Evolutionary conservation across 2,329 filamentous ascomycete species (phyloP).

Genomic region (Rosellinia necatrix): DNA sequence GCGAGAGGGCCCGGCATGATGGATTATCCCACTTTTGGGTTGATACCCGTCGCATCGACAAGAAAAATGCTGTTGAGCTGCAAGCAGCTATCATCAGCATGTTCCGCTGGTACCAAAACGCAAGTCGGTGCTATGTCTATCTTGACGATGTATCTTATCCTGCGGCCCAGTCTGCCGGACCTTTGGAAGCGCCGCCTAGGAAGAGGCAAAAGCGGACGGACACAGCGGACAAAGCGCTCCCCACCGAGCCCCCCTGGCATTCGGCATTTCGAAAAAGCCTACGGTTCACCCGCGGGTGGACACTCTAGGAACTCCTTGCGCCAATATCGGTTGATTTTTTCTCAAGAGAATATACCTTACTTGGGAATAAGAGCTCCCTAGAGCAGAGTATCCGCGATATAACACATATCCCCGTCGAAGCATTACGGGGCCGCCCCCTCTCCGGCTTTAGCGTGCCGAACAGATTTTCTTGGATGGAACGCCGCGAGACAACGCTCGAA

Average conservation of each 20-base stretch:
- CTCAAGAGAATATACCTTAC: background rate
- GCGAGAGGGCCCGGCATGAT: background rate
- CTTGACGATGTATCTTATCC: conserved; percentile 4
- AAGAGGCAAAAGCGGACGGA: background rate
- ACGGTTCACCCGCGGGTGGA: background rate
- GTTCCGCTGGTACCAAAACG: conserved; percentile 4
- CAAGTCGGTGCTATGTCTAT: conserved; percentile 5
- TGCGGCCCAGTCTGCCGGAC: background rate
- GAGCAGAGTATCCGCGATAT: background rate
- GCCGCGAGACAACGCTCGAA: background rate
- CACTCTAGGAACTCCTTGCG: conserved; percentile 10
- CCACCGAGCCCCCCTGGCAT: background rate
- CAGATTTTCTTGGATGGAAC: background rate
- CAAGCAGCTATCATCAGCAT: conserved; percentile 3
- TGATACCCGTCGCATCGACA: conserved; percentile 12
- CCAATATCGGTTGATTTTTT: conserved; percentile 1
- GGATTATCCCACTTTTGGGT: background rate
- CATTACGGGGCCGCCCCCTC: background rate
- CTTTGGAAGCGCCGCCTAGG: background rate
- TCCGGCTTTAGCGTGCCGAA: background rate
- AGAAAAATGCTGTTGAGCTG: background rate
- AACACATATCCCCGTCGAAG: background rate
- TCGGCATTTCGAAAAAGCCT: background rate
- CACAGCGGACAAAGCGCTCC: background rate
- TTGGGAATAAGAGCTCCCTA: background rate